phyloP scores from a whole-genome alignment of 2,329 filamentous ascomycete species.

The Pseudopyrenochaeta lycopersici region DNA sequence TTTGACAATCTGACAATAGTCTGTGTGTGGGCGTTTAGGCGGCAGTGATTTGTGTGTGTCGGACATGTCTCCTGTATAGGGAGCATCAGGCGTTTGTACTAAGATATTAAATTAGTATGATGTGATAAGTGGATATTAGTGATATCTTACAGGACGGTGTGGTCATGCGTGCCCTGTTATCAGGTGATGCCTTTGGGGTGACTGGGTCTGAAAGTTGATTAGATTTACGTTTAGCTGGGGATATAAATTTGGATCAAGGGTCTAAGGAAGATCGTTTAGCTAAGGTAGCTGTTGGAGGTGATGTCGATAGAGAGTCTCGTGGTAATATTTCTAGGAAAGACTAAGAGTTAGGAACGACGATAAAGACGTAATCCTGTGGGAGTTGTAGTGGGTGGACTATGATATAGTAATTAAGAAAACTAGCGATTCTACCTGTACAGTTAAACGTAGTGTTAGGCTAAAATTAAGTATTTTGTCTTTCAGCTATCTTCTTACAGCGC shows the following conservation, averaged over 20 bases:
- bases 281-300: constrained; percentile 5
- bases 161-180: constrained; percentile 2
- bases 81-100: constrained; percentile 4
- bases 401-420: constrained; percentile 3
- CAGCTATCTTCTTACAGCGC: constrained; percentile 6
- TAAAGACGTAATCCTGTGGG: constrained; percentile 4
- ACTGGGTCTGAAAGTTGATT: constrained; percentile 5
- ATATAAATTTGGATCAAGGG: constrained; percentile 7
- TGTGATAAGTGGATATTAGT: constrained; percentile 4
- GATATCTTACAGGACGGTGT: constrained; percentile 5
- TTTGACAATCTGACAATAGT: too few species aligned
- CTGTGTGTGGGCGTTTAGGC: constrained; percentile 4
- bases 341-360: constrained; percentile 4
- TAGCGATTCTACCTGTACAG: constrained; percentile 4
- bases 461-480: constrained; percentile 6
- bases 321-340: constrained; percentile 1
- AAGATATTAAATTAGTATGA: constrained; percentile 3
- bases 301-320: constrained; percentile 1
- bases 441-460: constrained; percentile 7
- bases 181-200: constrained; percentile 1
- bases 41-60: constrained; percentile 1
- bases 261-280: constrained; percentile 1
- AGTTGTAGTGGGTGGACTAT: constrained; percentile 2
- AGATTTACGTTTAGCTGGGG: constrained; percentile 5
- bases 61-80: constrained; percentile 3